Evolutionary conservation across 495 filamentous ascomycete genomes (phyloP).

Genomic region (Chaetomium cochliodes): DNA sequence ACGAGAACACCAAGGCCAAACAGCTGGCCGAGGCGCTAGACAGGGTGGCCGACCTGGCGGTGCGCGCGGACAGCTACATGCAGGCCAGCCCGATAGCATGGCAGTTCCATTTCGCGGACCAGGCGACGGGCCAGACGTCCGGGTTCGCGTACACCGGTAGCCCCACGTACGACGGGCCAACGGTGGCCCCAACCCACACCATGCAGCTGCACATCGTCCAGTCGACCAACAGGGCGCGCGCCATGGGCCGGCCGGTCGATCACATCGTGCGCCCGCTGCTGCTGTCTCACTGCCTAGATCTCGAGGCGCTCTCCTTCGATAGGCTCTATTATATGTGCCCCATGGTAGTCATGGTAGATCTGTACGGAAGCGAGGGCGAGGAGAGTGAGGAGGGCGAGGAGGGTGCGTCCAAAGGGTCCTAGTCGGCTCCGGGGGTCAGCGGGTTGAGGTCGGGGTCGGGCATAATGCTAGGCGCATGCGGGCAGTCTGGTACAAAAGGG

Average conservation of each 20-base stretch:
- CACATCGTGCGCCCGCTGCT: not conserved
- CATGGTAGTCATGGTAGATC: not conserved
- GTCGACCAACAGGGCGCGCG: not conserved
- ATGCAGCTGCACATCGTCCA: not conserved
- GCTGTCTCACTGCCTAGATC: not conserved
- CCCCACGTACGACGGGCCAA: too few species aligned
- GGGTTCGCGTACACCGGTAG: not conserved
- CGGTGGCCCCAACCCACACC: too few species aligned
- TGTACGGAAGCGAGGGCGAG: too few species aligned
- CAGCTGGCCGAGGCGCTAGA: too few species aligned
- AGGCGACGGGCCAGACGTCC: not conserved
- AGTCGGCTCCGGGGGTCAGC: too few species aligned
- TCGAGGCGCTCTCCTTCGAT: not conserved
- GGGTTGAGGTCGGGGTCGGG: too few species aligned
- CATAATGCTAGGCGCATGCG: too few species aligned
- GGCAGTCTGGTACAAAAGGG: too few species aligned
- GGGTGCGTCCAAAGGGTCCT: too few species aligned
- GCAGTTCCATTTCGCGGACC: not conserved
- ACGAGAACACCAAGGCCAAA: too few species aligned
- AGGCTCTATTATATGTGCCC: not conserved
- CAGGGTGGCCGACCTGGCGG: not conserved
- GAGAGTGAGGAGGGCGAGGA: too few species aligned
- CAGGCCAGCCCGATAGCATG: not conserved
- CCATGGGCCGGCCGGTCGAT: not conserved
- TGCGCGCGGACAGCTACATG: not conserved